These are phyloP conservation scores for Yamadazyma endophytica DNA, from an alignment of 805 yeast species.

Conservation along the genomic window DNA sequence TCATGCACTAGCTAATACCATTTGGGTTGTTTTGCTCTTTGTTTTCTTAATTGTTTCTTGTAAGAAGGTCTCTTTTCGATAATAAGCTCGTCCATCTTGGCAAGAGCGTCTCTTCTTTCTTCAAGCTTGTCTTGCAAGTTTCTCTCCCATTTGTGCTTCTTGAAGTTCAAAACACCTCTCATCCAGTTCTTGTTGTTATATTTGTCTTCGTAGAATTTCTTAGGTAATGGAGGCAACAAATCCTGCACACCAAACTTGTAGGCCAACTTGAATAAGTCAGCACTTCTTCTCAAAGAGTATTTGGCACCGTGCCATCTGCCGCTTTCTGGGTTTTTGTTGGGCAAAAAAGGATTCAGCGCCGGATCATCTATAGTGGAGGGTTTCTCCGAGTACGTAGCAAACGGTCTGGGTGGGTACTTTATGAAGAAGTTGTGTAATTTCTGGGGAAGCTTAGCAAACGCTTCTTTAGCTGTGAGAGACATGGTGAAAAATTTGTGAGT, in stretches of 20 bases:
- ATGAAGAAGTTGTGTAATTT: constrained; percentile 70
- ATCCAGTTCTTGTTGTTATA: constrained; percentile 64
- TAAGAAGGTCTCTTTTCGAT: constrained; percentile 53
- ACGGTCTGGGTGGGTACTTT: constrained; percentile 83
- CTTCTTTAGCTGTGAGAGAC: constrained; percentile 34
- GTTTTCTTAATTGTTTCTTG: constrained; percentile 36
- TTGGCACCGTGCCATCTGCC: constrained; percentile 73
- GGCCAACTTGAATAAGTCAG: constrained; percentile 81
- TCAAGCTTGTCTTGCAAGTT: constrained; percentile 53
- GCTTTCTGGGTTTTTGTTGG: constrained; percentile 80
- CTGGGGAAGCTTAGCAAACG: constrained; percentile 62
- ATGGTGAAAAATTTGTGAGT: constrained; percentile 11
- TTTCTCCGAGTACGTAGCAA: constrained; percentile 55
- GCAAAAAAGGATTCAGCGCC: constrained; percentile 80
- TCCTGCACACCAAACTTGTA: constrained; percentile 75
- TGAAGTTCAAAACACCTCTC: constrained; percentile 74
- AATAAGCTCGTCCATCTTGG: constrained; percentile 61
- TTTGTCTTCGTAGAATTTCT: constrained; percentile 76
- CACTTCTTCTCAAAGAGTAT: constrained; percentile 76
- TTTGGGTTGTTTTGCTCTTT: constrained; percentile 28
- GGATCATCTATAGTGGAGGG: constrained; percentile 65
- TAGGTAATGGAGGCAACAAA: constrained; percentile 65
- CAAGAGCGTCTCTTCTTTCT: constrained; percentile 63
- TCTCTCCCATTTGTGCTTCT: constrained; percentile 80
- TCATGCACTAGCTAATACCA: constrained; percentile 25